phyloP scores from a whole-genome alignment of 2,329 filamentous ascomycete genomes.

The Pseudogymnoascus sp. region DNA sequence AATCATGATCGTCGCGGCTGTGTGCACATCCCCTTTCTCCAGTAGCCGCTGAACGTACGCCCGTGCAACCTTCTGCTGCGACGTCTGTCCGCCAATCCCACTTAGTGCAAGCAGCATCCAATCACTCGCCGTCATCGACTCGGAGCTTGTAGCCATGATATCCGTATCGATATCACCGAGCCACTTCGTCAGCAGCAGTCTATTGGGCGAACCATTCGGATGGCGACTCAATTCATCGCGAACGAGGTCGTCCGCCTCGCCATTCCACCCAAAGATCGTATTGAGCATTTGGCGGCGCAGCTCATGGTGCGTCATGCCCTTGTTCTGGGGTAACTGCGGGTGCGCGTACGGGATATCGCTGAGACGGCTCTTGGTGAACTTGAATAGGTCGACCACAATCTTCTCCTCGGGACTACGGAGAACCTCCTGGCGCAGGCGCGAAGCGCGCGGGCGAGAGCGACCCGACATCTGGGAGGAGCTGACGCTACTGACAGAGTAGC shows the following conservation, averaged over 20 bases:
- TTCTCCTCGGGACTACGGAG: constrained; percentile 68
- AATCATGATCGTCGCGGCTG: constrained; percentile 84
- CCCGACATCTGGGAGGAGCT: constrained; percentile 34
- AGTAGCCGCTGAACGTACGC: constrained; percentile 85
- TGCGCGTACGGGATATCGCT: constrained; percentile 76
- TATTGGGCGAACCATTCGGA: constrained; percentile 60
- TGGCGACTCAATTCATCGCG: constrained; percentile 76
- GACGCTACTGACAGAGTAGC: constrained; percentile 46
- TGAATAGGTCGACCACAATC: constrained; percentile 71
- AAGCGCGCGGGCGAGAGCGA: constrained; percentile 45
- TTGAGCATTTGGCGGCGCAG: constrained; percentile 83
- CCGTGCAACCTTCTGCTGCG: constrained; percentile 82
- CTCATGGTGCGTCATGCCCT: constrained; percentile 63
- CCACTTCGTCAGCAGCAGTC: constrained; percentile 85
- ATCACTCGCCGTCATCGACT: constrained; percentile 85
- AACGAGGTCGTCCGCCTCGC: constrained; percentile 71
- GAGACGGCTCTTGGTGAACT: constrained; percentile 70
- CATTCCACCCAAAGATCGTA: constrained; percentile 91
- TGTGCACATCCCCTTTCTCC: constrained; percentile 83
- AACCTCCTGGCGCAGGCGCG: constrained; percentile 71
- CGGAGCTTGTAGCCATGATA: constrained; percentile 67
- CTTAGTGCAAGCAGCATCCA: constrained; percentile 95
- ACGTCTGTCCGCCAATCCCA: constrained; percentile 67
- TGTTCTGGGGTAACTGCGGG: constrained; percentile 48
- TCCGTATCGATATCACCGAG: constrained; percentile 77